A percentile compares a stretch with the other conserved stretches of the same genome.
Conservation (phyloP, 1,284 basidiomycete genomes). For the Rhodotorula glutinis region DNA sequence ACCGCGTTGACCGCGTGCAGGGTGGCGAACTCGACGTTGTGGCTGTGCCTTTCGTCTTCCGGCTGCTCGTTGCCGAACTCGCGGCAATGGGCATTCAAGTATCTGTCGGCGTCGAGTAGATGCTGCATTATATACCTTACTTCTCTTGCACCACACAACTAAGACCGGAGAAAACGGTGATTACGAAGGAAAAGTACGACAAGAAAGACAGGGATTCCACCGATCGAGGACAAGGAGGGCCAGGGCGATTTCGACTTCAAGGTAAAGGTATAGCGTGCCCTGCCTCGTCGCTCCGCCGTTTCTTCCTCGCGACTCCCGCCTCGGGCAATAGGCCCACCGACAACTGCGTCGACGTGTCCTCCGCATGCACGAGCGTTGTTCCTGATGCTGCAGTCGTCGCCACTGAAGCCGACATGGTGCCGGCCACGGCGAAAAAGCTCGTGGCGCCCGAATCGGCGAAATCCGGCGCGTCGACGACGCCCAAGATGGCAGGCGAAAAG, state of each 20-base stretch:
- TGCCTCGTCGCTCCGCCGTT: neutral
- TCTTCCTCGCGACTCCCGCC: neutral
- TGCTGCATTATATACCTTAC: conserved; percentile 3
- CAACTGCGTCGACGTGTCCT: neutral
- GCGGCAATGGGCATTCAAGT: conserved; percentile 57
- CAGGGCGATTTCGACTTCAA: too few relatives aligned
- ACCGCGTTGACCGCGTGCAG: conserved; percentile 47
- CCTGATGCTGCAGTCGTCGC: too few relatives aligned
- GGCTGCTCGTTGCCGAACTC: conserved; percentile 66
- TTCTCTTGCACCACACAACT: neutral
- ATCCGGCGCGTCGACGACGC: too few relatives aligned
- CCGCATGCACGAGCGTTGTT: neutral
- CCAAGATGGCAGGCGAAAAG: neutral
- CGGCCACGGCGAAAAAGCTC: neutral
- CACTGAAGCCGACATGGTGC: neutral
- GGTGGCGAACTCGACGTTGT: conserved; percentile 85
- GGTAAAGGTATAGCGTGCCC: too few relatives aligned
- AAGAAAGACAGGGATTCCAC: neutral
- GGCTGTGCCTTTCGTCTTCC: conserved; percentile 92
- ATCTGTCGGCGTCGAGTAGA: conserved; percentile 8
- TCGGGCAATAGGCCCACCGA: neutral
- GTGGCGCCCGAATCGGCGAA: conserved; percentile 1
- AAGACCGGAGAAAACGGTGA: too few relatives aligned
- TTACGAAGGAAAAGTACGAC: too few relatives aligned
- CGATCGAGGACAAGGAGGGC: too few relatives aligned